Base-by-base conservation (phyloP, 108 stramenopile genomes). In the Pseudonitzschia delicatissima region DNA sequence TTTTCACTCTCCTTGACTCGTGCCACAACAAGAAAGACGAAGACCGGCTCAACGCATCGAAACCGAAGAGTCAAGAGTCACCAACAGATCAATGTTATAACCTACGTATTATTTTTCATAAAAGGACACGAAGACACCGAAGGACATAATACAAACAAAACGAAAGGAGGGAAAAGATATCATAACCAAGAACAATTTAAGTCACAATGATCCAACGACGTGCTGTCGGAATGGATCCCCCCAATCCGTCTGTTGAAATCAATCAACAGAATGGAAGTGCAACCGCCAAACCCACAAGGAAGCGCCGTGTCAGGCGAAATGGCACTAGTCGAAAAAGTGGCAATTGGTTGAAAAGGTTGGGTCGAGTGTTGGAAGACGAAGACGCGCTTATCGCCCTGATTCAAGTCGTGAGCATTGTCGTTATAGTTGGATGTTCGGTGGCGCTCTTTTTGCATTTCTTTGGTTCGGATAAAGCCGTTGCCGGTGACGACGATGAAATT, bases 371-470 rank as follows among this genome's bases (percentile, higher is more conserved):
- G 2, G 0, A n/a, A 35, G 69, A 70, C 60, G 39, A 60, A 49
- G 69, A 70, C 48, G 6, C 47, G 4, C 15, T 70, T 4, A 35
- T 59, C 2, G 44, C 69, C 21, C 27, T 70, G 21, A 34, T 70
- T 39, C 69, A 70, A 62, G 3, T 52, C 3, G 18, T 36, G 12
- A 45, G 45, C 26, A 27, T 51, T 0, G 13, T 70, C 57, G 45
- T 70, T 35, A 51, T 70, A 44, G 11, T 62, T n/a, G 69, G 49
- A 15, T 70, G 69, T 49, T 28, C 18, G 0, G 5, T 70, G 0
- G 25, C 45, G 1, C 48, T 70, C 17, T 18, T 25, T 18, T 17
- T 61, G 20, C 34, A 36, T 61, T 61, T 40, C 37, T 61, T 61
- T 42, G 60, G 60, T 5, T 7, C 60, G 8, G 53, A 29, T 3